Conservation (phyloP, 345 rosid species). For the Hypericum perforatum region DNA sequence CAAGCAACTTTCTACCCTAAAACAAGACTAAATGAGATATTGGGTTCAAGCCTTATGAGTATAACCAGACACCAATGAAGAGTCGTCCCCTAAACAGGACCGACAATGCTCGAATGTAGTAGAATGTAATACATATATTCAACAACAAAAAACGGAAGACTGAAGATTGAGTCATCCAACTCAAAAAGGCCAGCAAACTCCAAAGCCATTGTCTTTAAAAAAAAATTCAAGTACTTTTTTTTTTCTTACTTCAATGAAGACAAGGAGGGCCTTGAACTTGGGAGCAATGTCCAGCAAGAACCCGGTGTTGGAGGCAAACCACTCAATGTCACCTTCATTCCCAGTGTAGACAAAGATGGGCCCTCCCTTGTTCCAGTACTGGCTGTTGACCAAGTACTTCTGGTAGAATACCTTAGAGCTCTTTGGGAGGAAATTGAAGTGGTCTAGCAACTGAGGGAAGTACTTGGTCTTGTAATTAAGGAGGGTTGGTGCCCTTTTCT, state of each 20-base stretch:
- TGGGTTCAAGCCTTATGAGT: no score
- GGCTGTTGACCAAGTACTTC: slow-evolving; percentile 53
- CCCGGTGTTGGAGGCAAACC: slow-evolving; percentile 79
- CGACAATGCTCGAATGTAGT: no score
- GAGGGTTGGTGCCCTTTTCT: slow-evolving; percentile 9
- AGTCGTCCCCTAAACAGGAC: no score
- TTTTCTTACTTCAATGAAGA: slow-evolving; percentile 59
- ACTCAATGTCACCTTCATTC: slow-evolving; percentile 76
- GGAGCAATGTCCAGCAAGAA: slow-evolving; percentile 78
- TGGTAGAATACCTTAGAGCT: slow-evolving; percentile 53
- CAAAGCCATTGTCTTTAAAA: background rate
- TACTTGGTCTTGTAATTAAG: slow-evolving; percentile 33
- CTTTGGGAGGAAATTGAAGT: slow-evolving; percentile 49
- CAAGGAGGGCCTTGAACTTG: slow-evolving; percentile 61
- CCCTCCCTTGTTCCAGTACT: slow-evolving; percentile 43
- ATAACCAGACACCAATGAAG: no score
- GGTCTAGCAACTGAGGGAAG: slow-evolving; percentile 69
- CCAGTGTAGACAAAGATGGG: slow-evolving; percentile 74
- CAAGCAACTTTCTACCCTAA: no score
- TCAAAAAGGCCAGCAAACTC: no score
- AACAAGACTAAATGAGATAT: no score
- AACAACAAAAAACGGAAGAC: no score
- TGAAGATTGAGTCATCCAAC: no score
- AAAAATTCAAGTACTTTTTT: background rate
- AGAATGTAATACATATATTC: no score